Percentiles rank a stretch among this genome's conserved stretches.
phyloP scores from a whole-genome alignment of 257 asterid genomes.

The Gardenia jasminoides region DNA sequence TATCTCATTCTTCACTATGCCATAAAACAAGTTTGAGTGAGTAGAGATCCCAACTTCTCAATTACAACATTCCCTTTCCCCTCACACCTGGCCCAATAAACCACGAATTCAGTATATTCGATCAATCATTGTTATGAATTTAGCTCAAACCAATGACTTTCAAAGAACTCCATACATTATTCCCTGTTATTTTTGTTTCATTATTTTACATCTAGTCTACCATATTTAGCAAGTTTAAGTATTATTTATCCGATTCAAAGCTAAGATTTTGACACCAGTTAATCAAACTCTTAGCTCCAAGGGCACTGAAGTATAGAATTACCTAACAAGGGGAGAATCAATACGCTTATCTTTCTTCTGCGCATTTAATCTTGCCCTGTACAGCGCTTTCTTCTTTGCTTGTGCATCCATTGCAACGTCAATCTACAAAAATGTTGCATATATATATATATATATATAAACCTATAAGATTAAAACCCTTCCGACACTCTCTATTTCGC shows the following conservation, averaged over 20 bases:
- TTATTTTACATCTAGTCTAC: too few species aligned
- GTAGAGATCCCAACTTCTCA: neutral
- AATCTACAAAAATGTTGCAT: neutral
- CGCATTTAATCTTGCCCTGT: constrained; percentile 70
- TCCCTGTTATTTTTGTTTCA: too few species aligned
- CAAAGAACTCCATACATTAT: too few species aligned
- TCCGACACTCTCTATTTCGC: neutral
- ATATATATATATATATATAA: too few species aligned
- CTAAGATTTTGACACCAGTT: neutral
- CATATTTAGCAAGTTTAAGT: too few species aligned
- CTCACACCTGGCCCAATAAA: neutral
- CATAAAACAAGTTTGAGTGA: neutral
- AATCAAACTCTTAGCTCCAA: neutral
- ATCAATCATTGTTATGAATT: too few species aligned
- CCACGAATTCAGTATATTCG: too few species aligned
- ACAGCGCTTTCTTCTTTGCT: constrained; percentile 70
- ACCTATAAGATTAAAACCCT: neutral
- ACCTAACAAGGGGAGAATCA: constrained; percentile 90
- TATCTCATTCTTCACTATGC: neutral
- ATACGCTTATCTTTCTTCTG: constrained; percentile 65
- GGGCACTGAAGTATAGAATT: constrained; percentile 2
- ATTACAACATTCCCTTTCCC: neutral
- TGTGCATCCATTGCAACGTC: constrained; percentile 35
- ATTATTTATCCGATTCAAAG: neutral
- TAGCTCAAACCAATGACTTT: too few species aligned